Evolutionary conservation across 805 yeast genomes (phyloP).

Genomic region (Diddensiella transvaalensis): DNA sequence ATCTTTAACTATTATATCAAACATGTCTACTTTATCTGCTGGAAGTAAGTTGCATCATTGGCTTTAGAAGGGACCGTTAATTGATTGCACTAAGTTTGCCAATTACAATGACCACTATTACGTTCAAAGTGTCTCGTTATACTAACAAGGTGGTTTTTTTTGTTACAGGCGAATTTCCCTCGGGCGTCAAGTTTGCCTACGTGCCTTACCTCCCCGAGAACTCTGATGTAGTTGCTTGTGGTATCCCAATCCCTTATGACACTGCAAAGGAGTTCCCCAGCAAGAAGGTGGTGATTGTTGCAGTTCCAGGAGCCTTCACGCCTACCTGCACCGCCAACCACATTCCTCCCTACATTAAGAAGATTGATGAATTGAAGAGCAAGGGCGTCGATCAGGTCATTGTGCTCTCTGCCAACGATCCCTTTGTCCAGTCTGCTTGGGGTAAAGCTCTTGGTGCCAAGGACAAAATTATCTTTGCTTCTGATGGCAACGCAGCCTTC

Average conservation of each 20-base stretch:
- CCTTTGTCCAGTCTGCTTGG: constrained; percentile 71
- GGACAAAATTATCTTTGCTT: constrained; percentile 50
- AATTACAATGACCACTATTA: too few relatives aligned
- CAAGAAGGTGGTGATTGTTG: constrained; percentile 63
- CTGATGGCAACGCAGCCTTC: constrained; percentile 62
- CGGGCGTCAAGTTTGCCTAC: constrained; percentile 26
- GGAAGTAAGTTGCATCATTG: neutral
- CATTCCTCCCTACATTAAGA: constrained; percentile 60
- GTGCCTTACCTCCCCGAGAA: constrained; percentile 29
- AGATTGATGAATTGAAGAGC: constrained; percentile 47
- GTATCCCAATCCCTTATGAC: constrained; percentile 36
- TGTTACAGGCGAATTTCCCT: neutral
- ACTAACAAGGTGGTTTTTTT: too few relatives aligned
- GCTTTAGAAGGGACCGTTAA: too few relatives aligned
- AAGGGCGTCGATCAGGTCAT: constrained; percentile 63
- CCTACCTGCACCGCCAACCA: constrained; percentile 75
- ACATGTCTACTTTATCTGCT: neutral
- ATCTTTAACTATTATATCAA: too few relatives aligned
- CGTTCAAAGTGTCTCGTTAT: too few relatives aligned
- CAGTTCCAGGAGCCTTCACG: constrained; percentile 86
- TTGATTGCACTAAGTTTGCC: too few relatives aligned
- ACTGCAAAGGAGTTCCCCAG: constrained; percentile 35
- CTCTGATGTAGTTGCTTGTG: constrained; percentile 34
- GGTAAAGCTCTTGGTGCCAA: constrained; percentile 44
- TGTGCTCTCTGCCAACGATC: constrained; percentile 65